A percentile compares a stretch with the other conserved stretches of the same genome.
Evolutionary conservation across 75 land plant species (phyloP).

Genomic region (Pseudotsuga menziesii): DNA sequence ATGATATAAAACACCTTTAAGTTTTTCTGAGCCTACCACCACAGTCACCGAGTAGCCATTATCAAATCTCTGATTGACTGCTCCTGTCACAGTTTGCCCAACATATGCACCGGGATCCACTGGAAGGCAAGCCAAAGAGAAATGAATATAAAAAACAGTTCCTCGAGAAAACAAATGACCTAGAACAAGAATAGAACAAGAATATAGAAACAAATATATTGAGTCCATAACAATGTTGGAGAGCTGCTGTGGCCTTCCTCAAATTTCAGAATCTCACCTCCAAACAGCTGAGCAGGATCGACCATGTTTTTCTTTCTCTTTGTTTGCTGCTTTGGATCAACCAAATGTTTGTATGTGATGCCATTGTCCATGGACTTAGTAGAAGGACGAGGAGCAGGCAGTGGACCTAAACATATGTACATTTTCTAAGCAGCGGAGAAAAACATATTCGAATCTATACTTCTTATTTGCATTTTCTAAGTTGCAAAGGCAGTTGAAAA

Average conservation of each 20-base stretch:
- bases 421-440: neutral
- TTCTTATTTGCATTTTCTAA: neutral
- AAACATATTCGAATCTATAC: neutral
- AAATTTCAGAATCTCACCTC: slow-evolving; percentile 5
- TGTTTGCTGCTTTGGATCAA: slow-evolving; percentile 1
- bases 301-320: slow-evolving; percentile 7
- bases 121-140: neutral
- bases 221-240: neutral
- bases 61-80: slow-evolving; percentile 73
- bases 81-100: slow-evolving; percentile 42
- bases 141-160: neutral
- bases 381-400: slow-evolving; percentile 13
- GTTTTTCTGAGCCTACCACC: slow-evolving; percentile 45
- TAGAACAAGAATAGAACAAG: neutral
- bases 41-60: slow-evolving; percentile 83
- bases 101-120: slow-evolving; percentile 20
- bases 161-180: slow-evolving; percentile 11
- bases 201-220: neutral
- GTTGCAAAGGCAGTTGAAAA: neutral
- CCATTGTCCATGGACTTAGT: neutral
- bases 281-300: neutral
- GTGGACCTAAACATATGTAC: slow-evolving; percentile 7
- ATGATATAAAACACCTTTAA: slow-evolving; percentile 77
- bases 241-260: neutral
- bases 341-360: neutral